These are phyloP conservation scores for Aspergillus sclerotiicarbonarius DNA, from an alignment of 495 filamentous ascomycete genomes.

Conservation along the genomic window DNA sequence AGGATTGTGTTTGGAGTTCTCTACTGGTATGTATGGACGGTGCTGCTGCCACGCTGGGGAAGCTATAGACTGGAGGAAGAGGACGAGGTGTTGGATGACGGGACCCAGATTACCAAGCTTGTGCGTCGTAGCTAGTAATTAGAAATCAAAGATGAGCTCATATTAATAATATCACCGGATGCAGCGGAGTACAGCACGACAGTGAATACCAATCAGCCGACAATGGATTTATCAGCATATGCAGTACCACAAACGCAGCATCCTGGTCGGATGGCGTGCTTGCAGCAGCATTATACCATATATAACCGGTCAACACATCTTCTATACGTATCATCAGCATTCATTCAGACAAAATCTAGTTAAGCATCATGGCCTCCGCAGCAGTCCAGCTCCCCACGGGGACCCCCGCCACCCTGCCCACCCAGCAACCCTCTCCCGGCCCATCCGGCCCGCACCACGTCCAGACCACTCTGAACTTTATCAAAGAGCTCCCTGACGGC, in stretches of 20 bases:
- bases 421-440: neutral
- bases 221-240: conserved; percentile 15
- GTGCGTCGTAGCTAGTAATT: conserved; percentile 25
- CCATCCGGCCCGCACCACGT: conserved; percentile 41
- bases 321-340: neutral
- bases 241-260: neutral
- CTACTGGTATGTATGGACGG: conserved; percentile 74
- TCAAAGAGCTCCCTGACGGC: conserved; percentile 59
- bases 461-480: conserved; percentile 57
- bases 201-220: neutral
- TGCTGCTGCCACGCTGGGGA: conserved; percentile 57
- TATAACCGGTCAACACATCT: neutral
- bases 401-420: conserved; percentile 14
- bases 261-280: conserved; percentile 14
- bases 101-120: conserved; percentile 57
- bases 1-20: conserved; percentile 60
- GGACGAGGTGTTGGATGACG: conserved; percentile 55
- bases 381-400: conserved; percentile 35
- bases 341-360: neutral
- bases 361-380: conserved; percentile 35
- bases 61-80: conserved; percentile 60
- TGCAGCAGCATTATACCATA: neutral
- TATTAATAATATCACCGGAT: neutral
- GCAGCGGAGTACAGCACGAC: too few relatives aligned
- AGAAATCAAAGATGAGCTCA: neutral